A percentile compares a stretch with the other conserved stretches of the same genome.
Evolutionary conservation across 2,329 filamentous ascomycete species (phyloP).

Genomic region (Trichoderma hamatum): DNA sequence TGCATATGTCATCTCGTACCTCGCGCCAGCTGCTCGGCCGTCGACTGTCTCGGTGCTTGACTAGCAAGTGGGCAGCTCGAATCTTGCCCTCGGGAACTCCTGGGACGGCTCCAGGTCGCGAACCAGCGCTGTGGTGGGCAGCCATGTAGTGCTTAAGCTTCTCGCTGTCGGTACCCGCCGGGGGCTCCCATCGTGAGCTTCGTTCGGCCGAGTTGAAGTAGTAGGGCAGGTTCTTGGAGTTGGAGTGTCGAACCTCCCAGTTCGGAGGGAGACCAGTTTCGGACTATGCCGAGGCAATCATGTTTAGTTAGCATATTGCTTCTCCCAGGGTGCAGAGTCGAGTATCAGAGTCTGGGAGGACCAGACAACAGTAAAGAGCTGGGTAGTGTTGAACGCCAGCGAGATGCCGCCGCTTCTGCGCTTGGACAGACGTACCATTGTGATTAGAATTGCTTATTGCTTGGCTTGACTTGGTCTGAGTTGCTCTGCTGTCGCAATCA

Average conservation of each 20-base stretch:
- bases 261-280: constrained; percentile 80
- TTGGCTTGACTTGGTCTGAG: not conserved
- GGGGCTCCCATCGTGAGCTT: constrained; percentile 94
- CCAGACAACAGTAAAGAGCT: not conserved
- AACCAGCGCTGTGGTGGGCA: constrained; percentile 70
- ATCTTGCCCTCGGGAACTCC: constrained; percentile 75
- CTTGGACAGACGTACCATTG: not conserved
- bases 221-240: constrained; percentile 98
- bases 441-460: not conserved
- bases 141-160: constrained; percentile 95
- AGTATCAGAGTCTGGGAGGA: not conserved
- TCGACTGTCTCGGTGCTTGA: constrained; percentile 89
- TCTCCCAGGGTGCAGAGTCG: not conserved
- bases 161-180: constrained; percentile 82
- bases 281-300: constrained; percentile 47
- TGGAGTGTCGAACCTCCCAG: constrained; percentile 97
- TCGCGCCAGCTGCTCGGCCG: constrained; percentile 93
- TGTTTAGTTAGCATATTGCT: not conserved
- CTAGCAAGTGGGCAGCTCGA: constrained; percentile 85
- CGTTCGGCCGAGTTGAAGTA: constrained; percentile 92
- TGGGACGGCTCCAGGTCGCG: constrained; percentile 44
- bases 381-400: not conserved
- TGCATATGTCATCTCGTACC: constrained; percentile 41
- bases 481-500: not conserved
- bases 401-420: not conserved